Evolutionary conservation across 192 early-diverging fungal genomes (phyloP), one percentile per base, ranked within the genome.

Genomic region (Funneliformis mosseae): DNA sequence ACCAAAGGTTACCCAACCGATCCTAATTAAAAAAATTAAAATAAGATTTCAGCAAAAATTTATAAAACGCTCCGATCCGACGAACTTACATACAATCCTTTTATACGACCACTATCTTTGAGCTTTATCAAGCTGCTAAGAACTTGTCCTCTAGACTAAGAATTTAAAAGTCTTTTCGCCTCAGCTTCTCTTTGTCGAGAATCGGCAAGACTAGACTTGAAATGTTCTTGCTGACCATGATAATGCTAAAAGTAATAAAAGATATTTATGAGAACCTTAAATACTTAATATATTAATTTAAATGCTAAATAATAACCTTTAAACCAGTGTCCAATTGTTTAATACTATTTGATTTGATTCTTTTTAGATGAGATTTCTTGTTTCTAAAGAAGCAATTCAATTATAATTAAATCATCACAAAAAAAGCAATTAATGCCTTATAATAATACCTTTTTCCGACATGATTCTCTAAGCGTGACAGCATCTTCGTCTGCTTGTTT

Each of bases 1-100:
- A 38, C 97, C 97, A 18, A 99, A 85, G 77, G 95, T 93, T n/a
- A 97, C 98, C 98, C 25, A 99, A 87, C 8, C 98, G 92, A 62
- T 94, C 93, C 91, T 92, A 45, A 74, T 50, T 68, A 69, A 27
- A 21, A 74, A 50, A 28, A 33, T 33, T n/a, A n/a, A 33, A 33
- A 33, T 33, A 33, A 33, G 33, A 3, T 33, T 33, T 33, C n/a
- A 25, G 28, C 45, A 27, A 46, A 27, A 41, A 42, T 62, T 7
- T 3, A 27, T 46, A 25, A 23, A 25, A 23, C 7, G 18, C 3
- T 18, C 25, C 33, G 33, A 2, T 33, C 33, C 7, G 59, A 55
- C 33, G 14, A 41, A 46, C 86, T 84, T 79, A 90, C 93, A 80
- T 93, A 88, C 59, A 97, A 93, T 8, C 95, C 96, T 14, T 83